Conservation (phyloP, 2,329 filamentous ascomycete species). For the Didymosphaeria variabile region DNA sequence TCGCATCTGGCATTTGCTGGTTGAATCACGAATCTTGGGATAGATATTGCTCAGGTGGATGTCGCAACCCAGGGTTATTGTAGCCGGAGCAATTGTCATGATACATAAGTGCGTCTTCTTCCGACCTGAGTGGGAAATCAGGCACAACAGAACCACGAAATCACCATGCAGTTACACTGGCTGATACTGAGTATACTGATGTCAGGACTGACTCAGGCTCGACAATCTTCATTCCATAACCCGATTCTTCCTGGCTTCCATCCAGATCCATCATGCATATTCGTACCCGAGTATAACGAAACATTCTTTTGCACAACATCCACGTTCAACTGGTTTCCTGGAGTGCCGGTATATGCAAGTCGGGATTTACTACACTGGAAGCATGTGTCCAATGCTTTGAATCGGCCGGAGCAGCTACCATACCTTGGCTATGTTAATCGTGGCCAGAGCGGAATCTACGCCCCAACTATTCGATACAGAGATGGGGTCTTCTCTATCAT, state of each 20-base stretch:
- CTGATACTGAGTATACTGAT: too few species aligned
- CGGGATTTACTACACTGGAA: constrained; percentile 62
- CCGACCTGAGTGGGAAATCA: too few species aligned
- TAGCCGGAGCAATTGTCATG: too few species aligned
- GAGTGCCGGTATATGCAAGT: constrained; percentile 61
- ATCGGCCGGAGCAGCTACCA: constrained; percentile 45
- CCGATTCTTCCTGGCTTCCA: constrained; percentile 61
- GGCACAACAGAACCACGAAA: too few species aligned
- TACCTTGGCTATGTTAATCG: constrained; percentile 31
- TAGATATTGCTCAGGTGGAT: too few species aligned
- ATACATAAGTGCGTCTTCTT: too few species aligned
- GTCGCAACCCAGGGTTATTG: too few species aligned
- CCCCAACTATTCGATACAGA: constrained; percentile 50
- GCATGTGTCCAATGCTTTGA: constrained; percentile 41
- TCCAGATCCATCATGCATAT: constrained; percentile 57
- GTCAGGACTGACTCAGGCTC: too few species aligned
- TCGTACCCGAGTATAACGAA: constrained; percentile 45
- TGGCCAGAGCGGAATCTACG: constrained; percentile 43
- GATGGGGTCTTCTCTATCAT: constrained; percentile 50
- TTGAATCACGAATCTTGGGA: too few species aligned
- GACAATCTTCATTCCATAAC: constrained; percentile 38
- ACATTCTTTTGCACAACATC: constrained; percentile 63
- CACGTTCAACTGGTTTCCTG: constrained; percentile 62
- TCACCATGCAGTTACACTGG: too few species aligned
- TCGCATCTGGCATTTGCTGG: too few species aligned